These are phyloP conservation scores for Lactarius sanguifluus DNA, from an alignment of 768 basidiomycete genomes.

Conservation along the genomic window DNA sequence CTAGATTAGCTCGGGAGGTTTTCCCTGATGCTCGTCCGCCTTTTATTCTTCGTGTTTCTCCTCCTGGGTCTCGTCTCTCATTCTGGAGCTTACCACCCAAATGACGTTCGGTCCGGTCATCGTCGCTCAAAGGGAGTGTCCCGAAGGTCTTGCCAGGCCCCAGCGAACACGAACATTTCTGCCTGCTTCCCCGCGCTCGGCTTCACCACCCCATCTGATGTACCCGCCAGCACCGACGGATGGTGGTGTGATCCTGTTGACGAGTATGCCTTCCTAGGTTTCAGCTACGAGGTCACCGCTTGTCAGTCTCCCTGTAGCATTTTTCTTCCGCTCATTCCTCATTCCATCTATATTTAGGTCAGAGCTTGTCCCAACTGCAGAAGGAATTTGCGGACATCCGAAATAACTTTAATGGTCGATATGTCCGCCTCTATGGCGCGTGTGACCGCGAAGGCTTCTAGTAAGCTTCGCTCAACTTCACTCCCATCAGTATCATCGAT, in stretches of 20 bases:
- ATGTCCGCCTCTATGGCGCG: conserved; percentile 51
- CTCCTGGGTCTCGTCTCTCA: background rate
- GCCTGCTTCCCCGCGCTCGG: conserved; percentile 42
- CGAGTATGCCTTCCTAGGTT: conserved; percentile 75
- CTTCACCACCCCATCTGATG: conserved; percentile 54
- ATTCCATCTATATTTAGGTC: conserved; percentile 45
- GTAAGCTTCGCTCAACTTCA: conserved; percentile 29
- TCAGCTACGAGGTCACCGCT: conserved; percentile 68
- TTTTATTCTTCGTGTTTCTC: background rate
- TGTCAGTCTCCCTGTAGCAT: conserved; percentile 43
- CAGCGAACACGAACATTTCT: background rate
- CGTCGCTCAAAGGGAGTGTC: background rate
- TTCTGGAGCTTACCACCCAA: background rate
- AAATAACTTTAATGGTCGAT: conserved; percentile 59
- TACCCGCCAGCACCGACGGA: conserved; percentile 39
- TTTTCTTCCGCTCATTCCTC: background rate
- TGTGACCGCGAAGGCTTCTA: conserved; percentile 44
- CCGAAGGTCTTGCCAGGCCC: conserved; percentile 12
- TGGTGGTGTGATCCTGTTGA: conserved; percentile 57
- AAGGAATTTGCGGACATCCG: conserved; percentile 63
- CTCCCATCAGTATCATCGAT: background rate
- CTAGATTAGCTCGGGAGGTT: no score
- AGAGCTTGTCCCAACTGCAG: conserved; percentile 48
- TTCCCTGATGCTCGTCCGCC: no score
- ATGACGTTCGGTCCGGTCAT: background rate